A percentile compares a stretch with the other conserved stretches of the same genome.
phyloP scores from a whole-genome alignment of 176 grass and related monocot species.

The Triticum timopheevii region DNA sequence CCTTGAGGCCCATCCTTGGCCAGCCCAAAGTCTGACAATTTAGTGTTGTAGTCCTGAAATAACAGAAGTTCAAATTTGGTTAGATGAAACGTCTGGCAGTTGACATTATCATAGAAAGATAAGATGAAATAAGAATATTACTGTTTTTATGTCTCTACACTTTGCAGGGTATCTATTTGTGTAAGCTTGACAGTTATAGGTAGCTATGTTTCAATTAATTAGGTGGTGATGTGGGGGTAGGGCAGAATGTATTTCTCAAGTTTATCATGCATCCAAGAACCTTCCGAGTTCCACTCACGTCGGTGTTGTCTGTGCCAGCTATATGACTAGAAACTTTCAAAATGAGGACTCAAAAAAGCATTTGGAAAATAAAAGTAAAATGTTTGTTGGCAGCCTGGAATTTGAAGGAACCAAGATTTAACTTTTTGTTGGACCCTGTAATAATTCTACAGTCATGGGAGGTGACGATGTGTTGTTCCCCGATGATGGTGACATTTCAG shows the following conservation, averaged over 20 bases:
- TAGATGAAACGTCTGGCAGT: not conserved
- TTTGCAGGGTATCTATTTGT: not conserved
- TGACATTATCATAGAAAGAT: not conserved
- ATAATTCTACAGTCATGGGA: not conserved
- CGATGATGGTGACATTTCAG: constrained; percentile 20
- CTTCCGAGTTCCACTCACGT: constrained; percentile 22
- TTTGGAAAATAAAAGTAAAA: not conserved
- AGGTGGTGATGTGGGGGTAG: not conserved
- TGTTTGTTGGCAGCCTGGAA: not conserved
- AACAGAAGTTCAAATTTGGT: not conserved
- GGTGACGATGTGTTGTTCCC: not conserved
- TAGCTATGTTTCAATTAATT: constrained; percentile 25
- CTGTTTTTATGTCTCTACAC: not conserved
- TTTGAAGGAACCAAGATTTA: not conserved
- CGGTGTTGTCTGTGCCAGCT: not conserved
- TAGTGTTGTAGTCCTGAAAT: constrained; percentile 73
- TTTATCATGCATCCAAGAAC: constrained; percentile 18
- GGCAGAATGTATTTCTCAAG: not conserved
- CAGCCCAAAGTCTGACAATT: constrained; percentile 91
- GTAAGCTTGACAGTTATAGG: constrained; percentile 1
- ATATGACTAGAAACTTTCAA: not conserved
- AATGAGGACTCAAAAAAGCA: not conserved
- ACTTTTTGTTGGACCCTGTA: not conserved
- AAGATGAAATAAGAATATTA: not conserved
- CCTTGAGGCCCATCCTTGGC: constrained; percentile 88